These are phyloP conservation scores for Fistulinella cinereoalba DNA, from an alignment of 1,284 basidiomycete genomes.

Conservation along the genomic window DNA sequence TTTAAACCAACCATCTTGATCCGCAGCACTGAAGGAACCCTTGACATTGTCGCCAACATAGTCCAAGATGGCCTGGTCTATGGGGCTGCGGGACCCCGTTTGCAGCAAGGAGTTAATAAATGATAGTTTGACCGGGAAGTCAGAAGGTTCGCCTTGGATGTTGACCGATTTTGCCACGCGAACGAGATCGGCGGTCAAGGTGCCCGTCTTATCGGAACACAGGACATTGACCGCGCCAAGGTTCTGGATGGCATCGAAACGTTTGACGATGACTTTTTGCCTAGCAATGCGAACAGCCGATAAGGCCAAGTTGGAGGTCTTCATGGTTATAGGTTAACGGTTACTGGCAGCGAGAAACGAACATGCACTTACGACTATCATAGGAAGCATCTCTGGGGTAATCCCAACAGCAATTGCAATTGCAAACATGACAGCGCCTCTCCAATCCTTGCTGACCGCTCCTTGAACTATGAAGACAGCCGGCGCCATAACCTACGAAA, in stretches of 20 bases:
- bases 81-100: slow-evolving; percentile 32
- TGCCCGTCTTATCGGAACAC: slow-evolving; percentile 33
- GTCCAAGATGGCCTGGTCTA: slow-evolving; percentile 32
- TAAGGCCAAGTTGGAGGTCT: slow-evolving; percentile 32
- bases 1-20: slow-evolving; percentile 24
- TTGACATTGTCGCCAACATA: slow-evolving; percentile 23
- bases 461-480: slow-evolving; percentile 31
- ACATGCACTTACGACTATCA: slow-evolving; percentile 29
- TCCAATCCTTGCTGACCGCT: slow-evolving; percentile 34
- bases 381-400: slow-evolving; percentile 34
- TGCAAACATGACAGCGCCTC: slow-evolving; percentile 31
- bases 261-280: slow-evolving; percentile 34
- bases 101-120: slow-evolving; percentile 30
- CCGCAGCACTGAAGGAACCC: slow-evolving; percentile 4
- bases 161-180: slow-evolving; percentile 32
- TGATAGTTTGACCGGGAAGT: slow-evolving; percentile 26
- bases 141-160: slow-evolving; percentile 19
- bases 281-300: slow-evolving; percentile 32
- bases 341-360: not conserved
- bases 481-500: slow-evolving; percentile 29
- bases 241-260: slow-evolving; percentile 34
- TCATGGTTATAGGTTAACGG: slow-evolving; percentile 10
- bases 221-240: slow-evolving; percentile 30
- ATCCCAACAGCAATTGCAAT: slow-evolving; percentile 32
- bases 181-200: slow-evolving; percentile 33